Evolutionary conservation across 495 filamentous ascomycete species (phyloP), one percentile per base, ranked within the genome.

Genomic region (Trichoderma asperelloides): DNA sequence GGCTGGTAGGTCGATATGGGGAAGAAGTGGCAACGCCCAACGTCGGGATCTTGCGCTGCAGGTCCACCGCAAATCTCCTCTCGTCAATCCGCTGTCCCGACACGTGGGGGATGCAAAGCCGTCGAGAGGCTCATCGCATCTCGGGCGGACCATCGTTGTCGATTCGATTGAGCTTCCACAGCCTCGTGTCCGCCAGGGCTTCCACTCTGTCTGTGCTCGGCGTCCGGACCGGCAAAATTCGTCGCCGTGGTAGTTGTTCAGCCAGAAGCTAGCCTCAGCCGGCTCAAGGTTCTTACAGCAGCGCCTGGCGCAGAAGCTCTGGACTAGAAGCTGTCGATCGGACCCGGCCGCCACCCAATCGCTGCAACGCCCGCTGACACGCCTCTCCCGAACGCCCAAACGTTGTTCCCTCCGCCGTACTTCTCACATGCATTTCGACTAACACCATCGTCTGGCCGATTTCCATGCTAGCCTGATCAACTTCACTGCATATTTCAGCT

Each of bases 321-420:
- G 39, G 39, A 5, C 12, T 43, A 8, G 12, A 15, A 45, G 43
- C 43, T 55, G 16, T 5, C 13, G n/a, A 23, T 25, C 25, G 55
- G 55, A 28, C n/a, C 25, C 55, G 30, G 8, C 55, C 25, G 55
- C 55, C 15, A 23, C 27, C 55, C 55, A 60, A 60, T 60, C 55
- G 55, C 13, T 13, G 7, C 16, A 13, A 25, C 55, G 55, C 12
- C 55, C 55, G 55, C 55, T 15, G 23, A 1, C 55, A 60, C n/a
- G 55, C 55, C 55, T 30, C 55, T 30, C 55, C 55, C 25, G 55
- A 33, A 60, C 55, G 55, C 55, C 55, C 16, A 60, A 60, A 60
- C 16, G 25, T 27, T 60, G 8, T 60, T 60, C 55, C 55, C 27
- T 21, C 27, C 27, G 55, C 23, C 25, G 3, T 12, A 27, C n/a